Conservation (phyloP, 768 basidiomycete species). For the Russula earlei region DNA sequence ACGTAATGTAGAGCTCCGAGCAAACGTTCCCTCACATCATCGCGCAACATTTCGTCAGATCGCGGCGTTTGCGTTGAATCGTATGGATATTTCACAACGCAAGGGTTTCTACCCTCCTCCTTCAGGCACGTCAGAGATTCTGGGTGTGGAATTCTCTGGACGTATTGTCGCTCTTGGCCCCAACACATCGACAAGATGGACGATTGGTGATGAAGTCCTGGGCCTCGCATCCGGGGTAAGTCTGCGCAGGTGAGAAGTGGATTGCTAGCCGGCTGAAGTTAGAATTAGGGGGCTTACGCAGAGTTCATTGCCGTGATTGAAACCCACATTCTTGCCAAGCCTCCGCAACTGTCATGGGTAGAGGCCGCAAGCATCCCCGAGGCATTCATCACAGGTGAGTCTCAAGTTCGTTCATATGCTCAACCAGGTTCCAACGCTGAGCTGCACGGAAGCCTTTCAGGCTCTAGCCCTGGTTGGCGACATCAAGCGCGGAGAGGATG, state of each 20-base stretch:
- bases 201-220: conserved; percentile 74
- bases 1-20: conserved; percentile 12
- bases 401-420: background rate
- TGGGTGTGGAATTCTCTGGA: conserved; percentile 88
- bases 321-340: conserved; percentile 66
- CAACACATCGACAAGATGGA: conserved; percentile 27
- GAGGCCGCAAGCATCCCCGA: conserved; percentile 88
- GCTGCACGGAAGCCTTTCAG: conserved; percentile 40
- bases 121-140: conserved; percentile 48
- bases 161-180: conserved; percentile 34
- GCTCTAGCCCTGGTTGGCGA: conserved; percentile 59
- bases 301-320: conserved; percentile 57
- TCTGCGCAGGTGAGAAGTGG: background rate
- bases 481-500: conserved; percentile 59
- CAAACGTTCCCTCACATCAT: background rate
- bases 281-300: conserved; percentile 74
- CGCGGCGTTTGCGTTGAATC: conserved; percentile 80
- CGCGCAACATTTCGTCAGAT: conserved; percentile 34
- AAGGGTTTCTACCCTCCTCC: conserved; percentile 71
- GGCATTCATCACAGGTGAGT: conserved; percentile 72
- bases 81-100: conserved; percentile 74
- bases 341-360: conserved; percentile 61
- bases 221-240: conserved; percentile 76
- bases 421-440: background rate
- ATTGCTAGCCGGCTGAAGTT: no score